Percentiles rank a stretch among this genome's conserved stretches.
Evolutionary conservation across 2,329 filamentous ascomycete genomes (phyloP).

Genomic region (Beauveria pseudobassiana): DNA sequence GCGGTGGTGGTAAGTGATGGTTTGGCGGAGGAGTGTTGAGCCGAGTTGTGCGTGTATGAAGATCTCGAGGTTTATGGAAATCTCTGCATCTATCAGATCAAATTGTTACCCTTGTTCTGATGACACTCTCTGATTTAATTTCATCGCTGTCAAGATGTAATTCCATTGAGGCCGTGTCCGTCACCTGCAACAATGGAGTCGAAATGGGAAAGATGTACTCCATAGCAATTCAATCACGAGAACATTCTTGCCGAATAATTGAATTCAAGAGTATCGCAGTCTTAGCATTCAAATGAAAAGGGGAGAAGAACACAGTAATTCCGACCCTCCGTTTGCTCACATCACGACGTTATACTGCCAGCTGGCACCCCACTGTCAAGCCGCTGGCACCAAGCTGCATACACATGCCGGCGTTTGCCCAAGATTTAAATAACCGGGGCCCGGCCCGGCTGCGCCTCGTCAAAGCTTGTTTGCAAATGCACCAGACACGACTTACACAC

Average conservation of each 20-base stretch:
- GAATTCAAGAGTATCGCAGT: too few species aligned
- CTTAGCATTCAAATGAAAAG: background rate
- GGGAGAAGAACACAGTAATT: background rate
- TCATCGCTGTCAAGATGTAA: too few species aligned
- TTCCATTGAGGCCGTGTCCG: too few species aligned
- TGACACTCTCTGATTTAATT: too few species aligned
- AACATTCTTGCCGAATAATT: too few species aligned
- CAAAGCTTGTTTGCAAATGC: slow-evolving; percentile 1
- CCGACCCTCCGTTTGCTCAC: background rate
- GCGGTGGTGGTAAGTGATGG: background rate
- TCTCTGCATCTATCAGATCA: too few species aligned
- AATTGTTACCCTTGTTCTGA: too few species aligned
- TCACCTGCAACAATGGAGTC: too few species aligned
- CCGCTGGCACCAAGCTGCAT: background rate
- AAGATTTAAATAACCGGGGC: background rate
- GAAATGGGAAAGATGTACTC: too few species aligned
- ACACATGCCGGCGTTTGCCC: background rate
- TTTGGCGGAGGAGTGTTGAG: background rate
- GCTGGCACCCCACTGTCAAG: background rate
- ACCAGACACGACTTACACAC: background rate
- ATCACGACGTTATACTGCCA: background rate
- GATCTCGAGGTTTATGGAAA: too few species aligned
- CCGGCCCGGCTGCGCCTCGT: background rate
- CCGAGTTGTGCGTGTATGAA: background rate
- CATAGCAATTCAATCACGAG: too few species aligned